Evolutionary conservation across 257 asterid species (phyloP), one percentile per base, ranked within the genome.

Genomic region (Nicotiana tomentosiformis): DNA sequence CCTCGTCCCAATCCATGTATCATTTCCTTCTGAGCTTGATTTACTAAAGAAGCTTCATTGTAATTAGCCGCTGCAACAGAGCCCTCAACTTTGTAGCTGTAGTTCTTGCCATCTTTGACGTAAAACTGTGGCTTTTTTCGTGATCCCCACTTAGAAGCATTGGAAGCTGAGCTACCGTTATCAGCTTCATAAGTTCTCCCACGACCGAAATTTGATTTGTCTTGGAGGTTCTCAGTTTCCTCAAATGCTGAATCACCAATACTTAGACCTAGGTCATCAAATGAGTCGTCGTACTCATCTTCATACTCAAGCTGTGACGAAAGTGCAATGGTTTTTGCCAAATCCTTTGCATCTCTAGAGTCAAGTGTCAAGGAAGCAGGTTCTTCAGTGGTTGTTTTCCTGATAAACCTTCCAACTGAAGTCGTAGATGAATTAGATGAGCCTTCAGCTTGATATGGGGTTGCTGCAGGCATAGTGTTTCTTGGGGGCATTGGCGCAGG

Each of bases 241-340:
- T 91, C 98, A 10, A 89, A 43, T 33, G 93, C 97, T 11, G 95
- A 87, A 82, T 93, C 98, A 16, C 90, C 94, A 77, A 96, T 94
- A 62, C 97, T 88, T 83, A 96, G 55, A 60, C 99, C 99, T 70
- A 94, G 81, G 84, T 96, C 99, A 87, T 96, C 99, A 79, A 94
- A 96, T 20, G 99, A 96, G 84, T 94, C 99, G 14, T 96, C 99
- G 79, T 96, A 96, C 90, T 96, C 99, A 64, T 96, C 99, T 84
- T 96, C 99, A 35, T 96, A 96, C 91, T 96, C 98, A 1, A 92
- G 91, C 84, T 93, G 99, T 61, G 92, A 90, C 32, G 88, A 82
- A 77, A 96, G 93, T 33, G 93, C 91, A 32, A 93, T 90, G n/a
- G 96, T 93, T 89, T 91, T 93, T 16, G 90, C 92, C 87, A 85